Evolutionary conservation across 345 rosid species (phyloP).

Genomic region (Leavenworthia alabamica): DNA sequence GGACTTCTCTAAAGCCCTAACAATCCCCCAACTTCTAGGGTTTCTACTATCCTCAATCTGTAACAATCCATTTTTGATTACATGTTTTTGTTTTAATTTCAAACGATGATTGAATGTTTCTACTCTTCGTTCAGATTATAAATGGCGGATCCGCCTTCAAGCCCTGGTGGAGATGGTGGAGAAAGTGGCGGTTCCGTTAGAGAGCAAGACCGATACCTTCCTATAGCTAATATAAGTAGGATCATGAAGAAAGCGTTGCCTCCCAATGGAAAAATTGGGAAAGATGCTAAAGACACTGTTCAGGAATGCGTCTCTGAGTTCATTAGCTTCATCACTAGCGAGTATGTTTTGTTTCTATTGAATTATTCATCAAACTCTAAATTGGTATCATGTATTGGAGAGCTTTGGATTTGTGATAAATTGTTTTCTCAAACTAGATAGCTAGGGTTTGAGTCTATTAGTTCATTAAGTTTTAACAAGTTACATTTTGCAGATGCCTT

Average conservation of each 20-base stretch:
- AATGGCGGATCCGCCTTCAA: constrained; percentile 59
- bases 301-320: constrained; percentile 74
- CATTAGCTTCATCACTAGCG: constrained; percentile 65
- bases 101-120: neutral
- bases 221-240: constrained; percentile 61
- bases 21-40: constrained; percentile 1
- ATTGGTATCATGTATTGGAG: neutral
- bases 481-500: neutral
- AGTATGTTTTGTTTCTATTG: constrained; percentile 27
- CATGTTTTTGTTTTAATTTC: neutral
- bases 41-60: neutral
- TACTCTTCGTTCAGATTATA: neutral
- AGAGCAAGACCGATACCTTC: constrained; percentile 59
- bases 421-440: neutral
- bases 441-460: neutral
- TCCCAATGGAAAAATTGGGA: constrained; percentile 55
- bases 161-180: constrained; percentile 67
- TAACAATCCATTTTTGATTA: neutral
- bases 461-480: neutral
- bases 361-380: neutral
- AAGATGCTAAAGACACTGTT: constrained; percentile 62
- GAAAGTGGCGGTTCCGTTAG: constrained; percentile 54
- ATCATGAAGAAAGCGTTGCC: constrained; percentile 71
- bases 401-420: neutral
- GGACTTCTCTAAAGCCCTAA: neutral